These are phyloP conservation scores for Typha latifolia DNA, from an alignment of 176 grass and related monocot species.

Conservation along the genomic window DNA sequence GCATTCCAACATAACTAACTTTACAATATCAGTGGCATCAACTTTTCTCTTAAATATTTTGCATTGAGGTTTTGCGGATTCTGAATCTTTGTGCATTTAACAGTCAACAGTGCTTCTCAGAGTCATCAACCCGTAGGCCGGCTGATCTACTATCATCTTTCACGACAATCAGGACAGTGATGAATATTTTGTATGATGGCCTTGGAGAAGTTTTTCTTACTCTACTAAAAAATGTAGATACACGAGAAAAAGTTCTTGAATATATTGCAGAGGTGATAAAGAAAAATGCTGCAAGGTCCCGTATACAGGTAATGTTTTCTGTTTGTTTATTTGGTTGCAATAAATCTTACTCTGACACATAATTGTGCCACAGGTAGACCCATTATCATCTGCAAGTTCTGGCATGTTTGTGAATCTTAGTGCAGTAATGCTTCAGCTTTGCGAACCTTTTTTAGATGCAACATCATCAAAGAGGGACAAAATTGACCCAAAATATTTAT, in stretches of 20 bases:
- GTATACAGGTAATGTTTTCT: conserved; percentile 65
- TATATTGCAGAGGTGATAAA: conserved; percentile 77
- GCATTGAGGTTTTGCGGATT: not conserved
- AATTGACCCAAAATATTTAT: conserved; percentile 79
- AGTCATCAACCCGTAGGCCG: conserved; percentile 52
- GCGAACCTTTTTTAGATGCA: conserved; percentile 79
- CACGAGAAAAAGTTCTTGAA: conserved; percentile 82
- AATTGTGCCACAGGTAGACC: conserved; percentile 58
- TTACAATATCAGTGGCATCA: not conserved
- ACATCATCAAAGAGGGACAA: conserved; percentile 73
- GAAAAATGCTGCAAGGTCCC: conserved; percentile 68
- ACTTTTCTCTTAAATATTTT: not conserved
- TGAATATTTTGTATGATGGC: conserved; percentile 90
- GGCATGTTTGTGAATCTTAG: conserved; percentile 98
- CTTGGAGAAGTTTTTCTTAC: conserved; percentile 62
- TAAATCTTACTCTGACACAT: not conserved
- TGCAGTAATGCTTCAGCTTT: conserved; percentile 78
- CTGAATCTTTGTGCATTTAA: not conserved
- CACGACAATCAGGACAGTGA: conserved; percentile 72
- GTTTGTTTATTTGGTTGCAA: not conserved
- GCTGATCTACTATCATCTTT: conserved; percentile 81
- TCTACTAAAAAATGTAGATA: conserved; percentile 80
- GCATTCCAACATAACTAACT: not conserved
- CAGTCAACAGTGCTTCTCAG: conserved; percentile 93
- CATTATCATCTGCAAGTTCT: conserved; percentile 67